These are phyloP conservation scores for Parachaetomium inaequale DNA, from an alignment of 495 filamentous ascomycete genomes.

Conservation along the genomic window DNA sequence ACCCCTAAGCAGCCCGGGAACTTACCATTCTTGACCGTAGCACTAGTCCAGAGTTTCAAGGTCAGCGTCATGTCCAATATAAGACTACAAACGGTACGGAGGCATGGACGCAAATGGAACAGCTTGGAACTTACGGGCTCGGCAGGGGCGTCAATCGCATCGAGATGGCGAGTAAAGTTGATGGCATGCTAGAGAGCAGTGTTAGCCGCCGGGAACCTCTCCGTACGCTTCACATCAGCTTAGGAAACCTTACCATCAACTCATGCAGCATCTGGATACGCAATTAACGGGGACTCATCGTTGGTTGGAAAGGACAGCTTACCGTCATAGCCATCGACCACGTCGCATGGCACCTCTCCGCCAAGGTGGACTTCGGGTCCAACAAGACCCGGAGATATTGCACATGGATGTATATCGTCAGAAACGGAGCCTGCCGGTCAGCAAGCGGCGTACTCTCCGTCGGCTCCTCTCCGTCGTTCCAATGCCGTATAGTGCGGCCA, in stretches of 20 bases:
- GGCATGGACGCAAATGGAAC: not conserved
- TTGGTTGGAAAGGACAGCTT: not conserved
- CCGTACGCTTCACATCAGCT: not conserved
- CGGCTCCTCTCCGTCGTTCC: not conserved
- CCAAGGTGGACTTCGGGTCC: constrained; percentile 4
- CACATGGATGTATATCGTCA: constrained; percentile 1
- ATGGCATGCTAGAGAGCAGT: not conserved
- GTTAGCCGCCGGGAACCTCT: not conserved
- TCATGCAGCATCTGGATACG: not conserved
- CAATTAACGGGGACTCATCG: not conserved
- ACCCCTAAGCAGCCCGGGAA: too few relatives aligned
- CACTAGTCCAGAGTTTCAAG: not conserved
- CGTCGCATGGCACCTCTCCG: constrained; percentile 4
- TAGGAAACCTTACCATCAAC: not conserved
- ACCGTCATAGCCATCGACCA: constrained; percentile 4
- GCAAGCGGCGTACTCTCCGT: not conserved
- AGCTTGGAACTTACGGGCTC: constrained; percentile 2
- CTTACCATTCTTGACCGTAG: not conserved
- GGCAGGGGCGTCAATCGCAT: not conserved
- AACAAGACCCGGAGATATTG: constrained; percentile 7
- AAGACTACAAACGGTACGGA: not conserved
- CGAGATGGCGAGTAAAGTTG: not conserved
- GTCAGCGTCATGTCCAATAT: not conserved
- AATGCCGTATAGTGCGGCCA: not conserved
- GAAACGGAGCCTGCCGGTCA: not conserved